Conservation (phyloP, 108 stramenopile genomes). For the Pseudonitzschia multiseries region DNA sequence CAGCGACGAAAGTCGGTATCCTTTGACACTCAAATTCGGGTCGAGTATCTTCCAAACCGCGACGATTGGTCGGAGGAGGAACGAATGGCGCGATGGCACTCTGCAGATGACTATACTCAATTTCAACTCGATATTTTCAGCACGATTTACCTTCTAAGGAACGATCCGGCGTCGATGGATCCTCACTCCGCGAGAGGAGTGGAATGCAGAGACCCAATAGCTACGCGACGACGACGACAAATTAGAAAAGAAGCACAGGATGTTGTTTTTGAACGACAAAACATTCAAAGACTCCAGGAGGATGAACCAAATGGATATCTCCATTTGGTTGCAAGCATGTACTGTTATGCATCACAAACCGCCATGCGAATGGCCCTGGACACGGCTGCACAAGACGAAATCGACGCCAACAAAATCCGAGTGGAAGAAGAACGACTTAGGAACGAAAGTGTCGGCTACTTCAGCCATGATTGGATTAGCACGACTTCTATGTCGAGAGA, state of each 20-base stretch:
- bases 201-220: constrained; percentile 22
- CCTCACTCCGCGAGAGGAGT: constrained; percentile 21
- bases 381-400: constrained; percentile 24
- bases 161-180: constrained; percentile 20
- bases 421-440: not conserved
- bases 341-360: not conserved
- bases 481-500: not conserved
- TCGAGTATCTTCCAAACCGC: not conserved
- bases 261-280: constrained; percentile 29
- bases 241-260: constrained; percentile 1
- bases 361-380: constrained; percentile 15
- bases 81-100: constrained; percentile 21
- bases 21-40: not conserved
- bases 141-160: constrained; percentile 20
- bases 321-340: constrained; percentile 18
- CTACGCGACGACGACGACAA: not conserved
- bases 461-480: constrained; percentile 27
- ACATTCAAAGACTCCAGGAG: constrained; percentile 10
- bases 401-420: constrained; percentile 17
- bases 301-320: constrained; percentile 2
- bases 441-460: constrained; percentile 3
- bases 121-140: constrained; percentile 23
- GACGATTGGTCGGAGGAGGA: constrained; percentile 16
- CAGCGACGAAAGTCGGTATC: not conserved
- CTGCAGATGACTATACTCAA: constrained; percentile 3